Evolutionary conservation across 306 rosid species (phyloP).

Genomic region (Casuarina glauca): DNA sequence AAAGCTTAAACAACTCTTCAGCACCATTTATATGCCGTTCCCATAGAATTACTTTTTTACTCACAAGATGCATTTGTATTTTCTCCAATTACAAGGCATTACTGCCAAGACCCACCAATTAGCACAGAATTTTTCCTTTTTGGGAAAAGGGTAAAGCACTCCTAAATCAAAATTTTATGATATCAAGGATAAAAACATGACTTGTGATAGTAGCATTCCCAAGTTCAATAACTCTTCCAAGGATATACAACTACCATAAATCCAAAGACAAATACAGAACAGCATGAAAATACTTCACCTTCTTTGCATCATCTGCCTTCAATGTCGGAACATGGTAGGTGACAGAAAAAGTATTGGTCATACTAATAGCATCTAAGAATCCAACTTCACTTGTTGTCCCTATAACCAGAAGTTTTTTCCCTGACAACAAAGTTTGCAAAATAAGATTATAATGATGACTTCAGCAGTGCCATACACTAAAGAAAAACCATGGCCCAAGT

Average conservation of each 20-base stretch:
- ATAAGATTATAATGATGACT: slow-evolving; percentile 15
- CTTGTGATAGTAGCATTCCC: too few relatives aligned
- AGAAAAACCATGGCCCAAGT: neutral
- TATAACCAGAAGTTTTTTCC: slow-evolving; percentile 88
- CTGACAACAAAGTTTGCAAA: slow-evolving; percentile 43
- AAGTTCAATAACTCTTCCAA: too few relatives aligned
- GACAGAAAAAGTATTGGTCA: slow-evolving; percentile 74
- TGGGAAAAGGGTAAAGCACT: too few relatives aligned
- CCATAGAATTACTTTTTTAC: too few relatives aligned
- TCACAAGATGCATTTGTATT: too few relatives aligned
- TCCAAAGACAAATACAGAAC: slow-evolving; percentile 10
- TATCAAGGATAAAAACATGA: too few relatives aligned
- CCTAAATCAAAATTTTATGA: too few relatives aligned
- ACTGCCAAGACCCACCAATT: too few relatives aligned
- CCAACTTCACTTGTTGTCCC: slow-evolving; percentile 89
- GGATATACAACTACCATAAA: neutral
- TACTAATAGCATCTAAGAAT: slow-evolving; percentile 82
- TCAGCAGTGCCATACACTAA: neutral
- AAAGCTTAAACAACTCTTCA: neutral
- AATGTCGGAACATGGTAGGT: slow-evolving; percentile 79
- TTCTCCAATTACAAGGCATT: too few relatives aligned
- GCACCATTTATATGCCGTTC: neutral
- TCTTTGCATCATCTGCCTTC: slow-evolving; percentile 67
- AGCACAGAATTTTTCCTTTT: too few relatives aligned
- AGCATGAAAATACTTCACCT: slow-evolving; percentile 50